Base-by-base conservation (phyloP, 2,329 filamentous ascomycete genomes). In the Trichoderma atrobrunneum region DNA sequence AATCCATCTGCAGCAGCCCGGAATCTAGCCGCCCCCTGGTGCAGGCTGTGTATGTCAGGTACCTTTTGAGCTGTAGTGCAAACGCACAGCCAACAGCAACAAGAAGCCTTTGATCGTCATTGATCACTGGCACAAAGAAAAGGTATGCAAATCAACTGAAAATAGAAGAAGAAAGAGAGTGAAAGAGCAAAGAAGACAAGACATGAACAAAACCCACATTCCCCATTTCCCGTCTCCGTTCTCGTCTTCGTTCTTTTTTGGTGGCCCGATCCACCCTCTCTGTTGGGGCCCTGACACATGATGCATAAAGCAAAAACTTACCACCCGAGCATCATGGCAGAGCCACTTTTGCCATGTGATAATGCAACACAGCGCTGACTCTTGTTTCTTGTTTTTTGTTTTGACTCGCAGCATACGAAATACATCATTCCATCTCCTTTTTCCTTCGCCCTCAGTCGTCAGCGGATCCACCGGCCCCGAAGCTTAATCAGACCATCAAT, bases 1-100 rank as follows among this genome's bases (percentile, higher is more conserved):
- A 34, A 57, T 67, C 64, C 39, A 26, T 67, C 64, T 57, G 64
- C 64, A 67, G 56, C 63, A 66, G 30, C 65, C 39, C 65, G 54
- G 54, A 59, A 39, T 26, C 26, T 39, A 36, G 8, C 43, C 43
- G 48, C 32, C 64, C 63, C 64, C 64, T 59, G 51, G 39, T 43
- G 64, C 32, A 60, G 56, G 43, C 43, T 21, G 39, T 43, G 48
- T 21, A 14, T 21, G 48, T 54, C 11, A 21, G 11, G n/a, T 24
- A 54, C 39, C 39, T 10, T n/a, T 43, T 43, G 39, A 51, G 43
- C 43, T 11, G 43, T 51, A 21, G n/a, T 21, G n/a, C 43, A 51
- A 51, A 21, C 43, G 11, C 11, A 39, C 43, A 21, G n/a, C 43
- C 43, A 51, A 51, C 43, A 51, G 43, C 43, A 51, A 26, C n/a